Evolutionary conservation across 2,329 filamentous ascomycete genomes (phyloP), one percentile per base, ranked within the genome.

Genomic region (Botrytis porri): DNA sequence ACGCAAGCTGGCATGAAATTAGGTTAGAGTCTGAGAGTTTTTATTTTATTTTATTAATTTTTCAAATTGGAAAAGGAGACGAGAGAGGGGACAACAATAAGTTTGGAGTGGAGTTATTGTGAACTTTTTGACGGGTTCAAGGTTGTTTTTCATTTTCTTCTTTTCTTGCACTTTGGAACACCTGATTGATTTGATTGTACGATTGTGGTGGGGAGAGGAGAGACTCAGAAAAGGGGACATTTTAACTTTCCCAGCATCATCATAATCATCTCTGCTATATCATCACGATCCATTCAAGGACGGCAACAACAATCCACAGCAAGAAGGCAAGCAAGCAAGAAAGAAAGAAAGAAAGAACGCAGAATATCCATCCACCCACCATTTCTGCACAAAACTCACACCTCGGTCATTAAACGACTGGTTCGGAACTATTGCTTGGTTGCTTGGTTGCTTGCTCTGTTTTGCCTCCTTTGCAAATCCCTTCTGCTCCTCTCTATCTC

Each of bases 61-160:
- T 62, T 62, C 37, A 62, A 41, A 62, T 62, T 62, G 61, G 57
- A 29, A 64, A 64, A 64, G 41, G 41, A 65, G 62, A 65, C 29
- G 41, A 65, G 43, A 65, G 41, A 65, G 20, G 62, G 41, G 20
- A 9, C 9, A 32, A 32, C n/a, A 43, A 14, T 22, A 54, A 54
- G 45, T 67, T 67, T 32, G 25, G 18, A 67, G 45, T 67, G 64
- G 64, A 67, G 48, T 67, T 32, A 39, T 29, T 57, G 37, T 32
- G 29, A 32, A 59, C n/a, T 35, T 41, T n/a, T n/a, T 57, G 64
- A 67, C 54, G 48, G 64, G 45, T 67, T 67, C 64, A 67, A 41
- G 48, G 48, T 67, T 67, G 35, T 64, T 22, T 16, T 22, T 22
- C 29, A 32, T 22, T 32, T 32, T 45, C 43, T 32, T 64, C 29